Base-by-base conservation (phyloP, 306 rosid genomes). In the Luffa aegyptiaca region DNA sequence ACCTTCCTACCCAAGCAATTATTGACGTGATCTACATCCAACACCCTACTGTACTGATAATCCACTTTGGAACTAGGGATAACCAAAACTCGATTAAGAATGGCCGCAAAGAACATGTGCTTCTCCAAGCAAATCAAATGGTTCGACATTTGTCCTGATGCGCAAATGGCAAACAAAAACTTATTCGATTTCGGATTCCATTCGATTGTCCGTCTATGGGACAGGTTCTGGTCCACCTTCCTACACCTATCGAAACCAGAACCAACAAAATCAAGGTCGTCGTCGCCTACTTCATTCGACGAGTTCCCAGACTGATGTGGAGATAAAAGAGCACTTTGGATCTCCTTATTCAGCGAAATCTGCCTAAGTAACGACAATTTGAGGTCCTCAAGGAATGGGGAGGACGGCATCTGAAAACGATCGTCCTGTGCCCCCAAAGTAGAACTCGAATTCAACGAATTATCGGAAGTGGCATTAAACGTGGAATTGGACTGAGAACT, bases 141-240 rank as follows among this genome's bases (percentile, higher is more conserved):
- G 84, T 95, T 95, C 0, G 97, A 95, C 98, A 92, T 95, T 84
- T 95, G 98, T 14, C 98, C 98, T 0, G 98, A 95, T 71, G 90
- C 84, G 75, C 98, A 95, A 57, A 89, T 85, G 35, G 97, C 97
- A 78, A 95, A 83, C 49, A 95, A 82, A 75, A 85, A 92, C 81
- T 92, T 95, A 42, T 78, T 81, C 26, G 89, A 58, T 61, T 84
- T 84, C 42, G 97, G 97, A 77, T 91, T 91, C 98, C 98, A 95
- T 58, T 90, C 93, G 33, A 92, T 82, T 4, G 92, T 95, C 80
- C 79, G 87, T 79, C 97, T 87, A 41, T 83, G 79, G 7, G 89
- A 72, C 12, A 89, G 69, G 18, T 79, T 82, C 83, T 88, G 97
- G 82, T 92, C 93, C 84, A 87, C 87, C 5, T 84, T 86, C 59